Percentiles rank a stretch among this genome's conserved stretches.
Conservation (phyloP, 1,139 yeast species). For the Scheffersomyces quercinus region DNA sequence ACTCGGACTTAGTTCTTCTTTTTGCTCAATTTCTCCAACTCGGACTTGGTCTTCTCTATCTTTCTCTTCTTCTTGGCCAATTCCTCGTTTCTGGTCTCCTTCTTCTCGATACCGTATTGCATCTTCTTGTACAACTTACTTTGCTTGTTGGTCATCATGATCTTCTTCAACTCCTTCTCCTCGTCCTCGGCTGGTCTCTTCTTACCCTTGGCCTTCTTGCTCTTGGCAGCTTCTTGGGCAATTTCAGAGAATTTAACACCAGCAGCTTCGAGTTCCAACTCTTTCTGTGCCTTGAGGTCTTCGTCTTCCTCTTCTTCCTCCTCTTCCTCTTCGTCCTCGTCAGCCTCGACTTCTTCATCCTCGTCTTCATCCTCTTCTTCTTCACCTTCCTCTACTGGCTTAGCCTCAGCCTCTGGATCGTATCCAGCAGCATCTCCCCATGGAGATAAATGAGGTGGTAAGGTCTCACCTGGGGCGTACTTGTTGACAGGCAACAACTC, state of each 20-base stretch:
- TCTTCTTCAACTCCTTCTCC: constrained; percentile 84
- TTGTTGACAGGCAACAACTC: constrained; percentile 71
- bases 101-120: constrained; percentile 88
- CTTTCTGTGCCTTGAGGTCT: constrained; percentile 71
- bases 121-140: constrained; percentile 92
- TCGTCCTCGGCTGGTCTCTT: constrained; percentile 58
- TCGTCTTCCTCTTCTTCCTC: constrained; percentile 57
- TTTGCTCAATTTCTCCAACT: constrained; percentile 45
- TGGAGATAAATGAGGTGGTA: constrained; percentile 97
- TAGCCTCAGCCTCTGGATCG: constrained; percentile 66
- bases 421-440: constrained; percentile 97
- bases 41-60: constrained; percentile 65
- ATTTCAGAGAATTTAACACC: constrained; percentile 77
- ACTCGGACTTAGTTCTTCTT: constrained; percentile 6
- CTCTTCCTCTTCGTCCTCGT: constrained; percentile 44
- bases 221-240: constrained; percentile 32
- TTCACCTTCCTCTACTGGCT: constrained; percentile 34
- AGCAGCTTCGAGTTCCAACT: constrained; percentile 85
- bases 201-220: constrained; percentile 29
- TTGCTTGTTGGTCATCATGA: constrained; percentile 98
- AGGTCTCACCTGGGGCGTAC: constrained; percentile 91
- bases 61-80: constrained; percentile 78
- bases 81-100: constrained; percentile 74
- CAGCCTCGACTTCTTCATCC: constrained; percentile 51
- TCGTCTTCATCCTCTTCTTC: constrained; percentile 51